Evolutionary conservation across 306 rosid species (phyloP), one percentile per base, ranked within the genome.

Genomic region (Malus sylvestris): DNA sequence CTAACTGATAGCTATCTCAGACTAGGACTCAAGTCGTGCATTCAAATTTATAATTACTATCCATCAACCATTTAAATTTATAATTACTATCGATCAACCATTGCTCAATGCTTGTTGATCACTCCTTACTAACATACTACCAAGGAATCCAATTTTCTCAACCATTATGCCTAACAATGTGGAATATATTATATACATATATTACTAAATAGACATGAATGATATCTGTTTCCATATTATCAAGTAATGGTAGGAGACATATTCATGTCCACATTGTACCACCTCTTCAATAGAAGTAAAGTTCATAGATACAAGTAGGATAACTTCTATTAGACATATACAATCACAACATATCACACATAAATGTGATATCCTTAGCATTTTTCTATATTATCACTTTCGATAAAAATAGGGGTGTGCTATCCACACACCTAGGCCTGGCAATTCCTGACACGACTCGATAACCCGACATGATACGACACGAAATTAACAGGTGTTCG

Each of bases 111-210:
- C 79, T 64, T 86, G 75, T 22, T 44, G 55, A 25, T 70, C 35
- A 70, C 81, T 72, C 67, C 76, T 79, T 40, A 67, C 10, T 78
- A 70, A 22, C 76, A 20, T 35, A 23, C 30, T 61, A 20, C 25
- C 68, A 15, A 27, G 45, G 42, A 32, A 32, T 44, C 68, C 60
- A 42, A 3, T 83, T 83, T 86, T 87, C 90, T 82, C 79, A 87
- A 87, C 90, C 80, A 83, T 79, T 81, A 76, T 79, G 82, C 52
- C 88, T 81, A 87, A 74, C 78, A 71, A 53, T 16, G 45, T 61
- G 46, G 70, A 66, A 38, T 66, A 35, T 35, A 35, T 33, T 38
- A 35, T n/a, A 10, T 57, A 20, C 23, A 55, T 18, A 55, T 55
- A 49, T 55, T 19, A 19, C 22, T 55, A 55, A 19, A 55, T 55